phyloP scores from a whole-genome alignment of 371 early-diverging fungal genomes.

The Saksenaea oblongispora region DNA sequence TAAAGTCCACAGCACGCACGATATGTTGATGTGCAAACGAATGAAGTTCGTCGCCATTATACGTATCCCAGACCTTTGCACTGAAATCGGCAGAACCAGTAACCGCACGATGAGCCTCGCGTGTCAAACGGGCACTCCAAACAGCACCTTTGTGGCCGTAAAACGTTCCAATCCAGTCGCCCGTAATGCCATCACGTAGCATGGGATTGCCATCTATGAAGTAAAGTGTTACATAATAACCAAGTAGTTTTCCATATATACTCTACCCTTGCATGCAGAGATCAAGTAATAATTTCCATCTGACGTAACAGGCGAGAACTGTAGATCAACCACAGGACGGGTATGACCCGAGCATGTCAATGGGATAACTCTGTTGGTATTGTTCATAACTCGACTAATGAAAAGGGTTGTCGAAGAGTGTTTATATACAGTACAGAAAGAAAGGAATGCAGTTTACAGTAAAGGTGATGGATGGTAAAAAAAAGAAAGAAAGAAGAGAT shows the following conservation, averaged over 20 bases:
- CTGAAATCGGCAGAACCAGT: slow-evolving; percentile 91
- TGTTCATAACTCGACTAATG: not conserved
- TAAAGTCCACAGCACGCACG: slow-evolving; percentile 82
- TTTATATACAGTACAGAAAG: not conserved
- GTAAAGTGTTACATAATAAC: not conserved
- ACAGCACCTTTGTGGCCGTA: slow-evolving; percentile 90
- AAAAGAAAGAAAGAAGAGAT: not conserved
- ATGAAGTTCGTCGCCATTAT: slow-evolving; percentile 67
- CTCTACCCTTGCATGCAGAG: slow-evolving; percentile 92
- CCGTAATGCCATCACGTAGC: slow-evolving; percentile 83
- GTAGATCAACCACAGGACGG: slow-evolving; percentile 85
- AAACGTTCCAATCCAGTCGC: slow-evolving; percentile 91
- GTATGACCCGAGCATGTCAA: slow-evolving; percentile 88
- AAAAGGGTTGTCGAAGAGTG: not conserved
- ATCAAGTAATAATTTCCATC: slow-evolving; percentile 78
- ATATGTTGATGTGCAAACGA: slow-evolving; percentile 78
- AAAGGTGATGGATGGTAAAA: not conserved
- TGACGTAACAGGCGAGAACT: slow-evolving; percentile 69
- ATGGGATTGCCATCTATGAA: slow-evolving; percentile 81
- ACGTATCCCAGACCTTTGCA: slow-evolving; percentile 86
- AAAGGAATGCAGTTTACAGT: not conserved
- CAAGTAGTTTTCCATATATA: not conserved
- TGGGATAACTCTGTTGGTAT: slow-evolving; percentile 51
- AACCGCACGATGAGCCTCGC: slow-evolving; percentile 74
- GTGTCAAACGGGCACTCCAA: slow-evolving; percentile 82